These are phyloP conservation scores for Ganoderma lucidum DNA, from an alignment of 1,284 basidiomycete species.

Conservation along the genomic window DNA sequence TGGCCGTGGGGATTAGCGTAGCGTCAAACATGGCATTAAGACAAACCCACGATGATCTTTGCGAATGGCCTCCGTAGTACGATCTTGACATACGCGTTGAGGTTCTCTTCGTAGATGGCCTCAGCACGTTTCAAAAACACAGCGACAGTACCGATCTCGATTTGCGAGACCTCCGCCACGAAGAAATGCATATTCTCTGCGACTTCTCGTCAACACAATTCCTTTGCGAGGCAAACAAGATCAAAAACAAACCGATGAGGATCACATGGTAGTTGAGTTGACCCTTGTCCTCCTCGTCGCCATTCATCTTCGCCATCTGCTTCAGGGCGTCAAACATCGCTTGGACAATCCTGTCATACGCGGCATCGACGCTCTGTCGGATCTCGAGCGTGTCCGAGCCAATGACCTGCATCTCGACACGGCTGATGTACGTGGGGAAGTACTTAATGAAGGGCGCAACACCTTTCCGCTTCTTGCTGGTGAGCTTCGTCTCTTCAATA, in stretches of 20 bases:
- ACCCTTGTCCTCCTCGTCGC: constrained; percentile 93
- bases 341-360: constrained; percentile 89
- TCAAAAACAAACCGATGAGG: constrained; percentile 80
- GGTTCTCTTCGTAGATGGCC: constrained; percentile 87
- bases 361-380: constrained; percentile 78
- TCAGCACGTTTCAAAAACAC: constrained; percentile 81
- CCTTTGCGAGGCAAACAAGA: not conserved
- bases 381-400: constrained; percentile 82
- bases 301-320: constrained; percentile 94
- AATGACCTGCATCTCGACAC: constrained; percentile 88
- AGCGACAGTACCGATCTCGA: constrained; percentile 74
- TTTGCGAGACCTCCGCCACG: constrained; percentile 78
- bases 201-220: constrained; percentile 3
- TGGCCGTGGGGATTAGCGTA: constrained; percentile 41
- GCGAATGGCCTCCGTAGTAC: constrained; percentile 88
- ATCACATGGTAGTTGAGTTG: constrained; percentile 97
- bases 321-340: constrained; percentile 93
- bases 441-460: constrained; percentile 94
- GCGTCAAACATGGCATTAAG: not conserved
- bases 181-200: constrained; percentile 98
- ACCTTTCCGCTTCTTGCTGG: constrained; percentile 91
- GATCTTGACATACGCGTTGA: constrained; percentile 87
- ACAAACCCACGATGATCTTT: constrained; percentile 81
- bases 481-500: constrained; percentile 92
- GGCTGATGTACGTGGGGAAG: constrained; percentile 89